phyloP scores from a whole-genome alignment of 352 stramenopile species.

The Phytopythium kandeliae region DNA sequence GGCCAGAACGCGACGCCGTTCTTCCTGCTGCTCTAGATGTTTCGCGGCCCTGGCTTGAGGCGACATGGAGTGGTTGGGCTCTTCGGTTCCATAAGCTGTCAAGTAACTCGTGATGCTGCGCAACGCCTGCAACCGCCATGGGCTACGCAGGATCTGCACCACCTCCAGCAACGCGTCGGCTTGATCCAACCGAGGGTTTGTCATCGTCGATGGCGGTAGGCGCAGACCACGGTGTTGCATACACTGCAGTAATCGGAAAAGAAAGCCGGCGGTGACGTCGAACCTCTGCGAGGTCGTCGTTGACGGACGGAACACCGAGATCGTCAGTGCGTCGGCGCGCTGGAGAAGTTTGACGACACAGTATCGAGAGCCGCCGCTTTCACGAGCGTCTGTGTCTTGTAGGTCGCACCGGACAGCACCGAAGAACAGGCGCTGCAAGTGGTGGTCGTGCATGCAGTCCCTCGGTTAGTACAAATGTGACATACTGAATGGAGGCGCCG shows the following conservation, averaged over 20 bases:
- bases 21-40: slow-evolving; percentile 2
- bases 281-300: slow-evolving; percentile 24
- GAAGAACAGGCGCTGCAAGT: slow-evolving; percentile 43
- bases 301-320: slow-evolving; percentile 32
- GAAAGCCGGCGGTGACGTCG: slow-evolving; percentile 30
- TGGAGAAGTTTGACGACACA: slow-evolving; percentile 29
- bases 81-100: slow-evolving; percentile 13
- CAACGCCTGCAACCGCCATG: slow-evolving; percentile 15
- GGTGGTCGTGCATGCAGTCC: too few species aligned
- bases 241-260: slow-evolving; percentile 31
- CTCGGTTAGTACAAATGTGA: too few species aligned
- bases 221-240: slow-evolving; percentile 19
- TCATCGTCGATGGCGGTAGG: not conserved
- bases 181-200: too few species aligned
- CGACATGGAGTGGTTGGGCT: slow-evolving; percentile 33
- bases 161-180: slow-evolving; percentile 7
- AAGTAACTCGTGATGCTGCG: slow-evolving; percentile 36
- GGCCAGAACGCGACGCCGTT: not conserved
- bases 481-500: not conserved
- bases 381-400: not conserved
- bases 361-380: not conserved
- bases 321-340: slow-evolving; percentile 20
- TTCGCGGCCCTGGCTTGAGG: slow-evolving; percentile 24
- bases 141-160: slow-evolving; percentile 11
- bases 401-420: slow-evolving; percentile 13